phyloP scores from a whole-genome alignment of 1,139 yeast genomes.

The Diutina neorugosa region DNA sequence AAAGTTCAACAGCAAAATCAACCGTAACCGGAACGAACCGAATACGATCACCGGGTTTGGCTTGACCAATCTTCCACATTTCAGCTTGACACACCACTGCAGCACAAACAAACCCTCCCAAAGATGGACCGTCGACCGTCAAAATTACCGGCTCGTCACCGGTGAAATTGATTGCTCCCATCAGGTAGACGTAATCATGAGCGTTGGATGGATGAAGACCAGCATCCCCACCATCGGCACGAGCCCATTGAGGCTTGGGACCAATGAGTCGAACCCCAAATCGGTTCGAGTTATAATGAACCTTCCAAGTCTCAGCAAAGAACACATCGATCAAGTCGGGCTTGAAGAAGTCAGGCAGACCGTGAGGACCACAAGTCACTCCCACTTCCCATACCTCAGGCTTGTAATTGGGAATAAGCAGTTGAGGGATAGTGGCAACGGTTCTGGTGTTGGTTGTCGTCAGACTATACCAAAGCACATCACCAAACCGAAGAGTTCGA shows the following conservation, averaged over 20 bases:
- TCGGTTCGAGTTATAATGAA: slow-evolving; percentile 91
- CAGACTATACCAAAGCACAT: slow-evolving; percentile 56
- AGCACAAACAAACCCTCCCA: slow-evolving; percentile 95
- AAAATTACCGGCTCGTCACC: slow-evolving; percentile 97
- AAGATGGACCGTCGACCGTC: slow-evolving; percentile 94
- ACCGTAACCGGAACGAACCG: slow-evolving; percentile 69
- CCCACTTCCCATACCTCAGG: slow-evolving; percentile 72
- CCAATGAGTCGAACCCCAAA: slow-evolving; percentile 92
- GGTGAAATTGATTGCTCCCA: slow-evolving; percentile 94
- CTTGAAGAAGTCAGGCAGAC: slow-evolving; percentile 87
- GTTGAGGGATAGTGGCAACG: slow-evolving; percentile 45
- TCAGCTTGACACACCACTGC: slow-evolving; percentile 94
- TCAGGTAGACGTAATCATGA: slow-evolving; percentile 90
- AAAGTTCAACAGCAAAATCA: slow-evolving; percentile 54
- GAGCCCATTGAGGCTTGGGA: slow-evolving; percentile 95
- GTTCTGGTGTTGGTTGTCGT: slow-evolving; percentile 62
- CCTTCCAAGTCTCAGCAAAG: slow-evolving; percentile 75
- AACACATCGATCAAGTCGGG: slow-evolving; percentile 66
- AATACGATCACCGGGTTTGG: slow-evolving; percentile 82
- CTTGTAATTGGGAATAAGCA: slow-evolving; percentile 45
- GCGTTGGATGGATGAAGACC: slow-evolving; percentile 97
- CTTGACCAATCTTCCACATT: slow-evolving; percentile 98
- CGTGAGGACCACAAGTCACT: slow-evolving; percentile 95
- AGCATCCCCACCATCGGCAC: slow-evolving; percentile 96
- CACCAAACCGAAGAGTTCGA: slow-evolving; percentile 82